A percentile compares a stretch with the other conserved stretches of the same genome.
These are phyloP conservation scores for Penicillium hordei DNA, from an alignment of 2,329 filamentous ascomycete genomes.

Conservation along the genomic window DNA sequence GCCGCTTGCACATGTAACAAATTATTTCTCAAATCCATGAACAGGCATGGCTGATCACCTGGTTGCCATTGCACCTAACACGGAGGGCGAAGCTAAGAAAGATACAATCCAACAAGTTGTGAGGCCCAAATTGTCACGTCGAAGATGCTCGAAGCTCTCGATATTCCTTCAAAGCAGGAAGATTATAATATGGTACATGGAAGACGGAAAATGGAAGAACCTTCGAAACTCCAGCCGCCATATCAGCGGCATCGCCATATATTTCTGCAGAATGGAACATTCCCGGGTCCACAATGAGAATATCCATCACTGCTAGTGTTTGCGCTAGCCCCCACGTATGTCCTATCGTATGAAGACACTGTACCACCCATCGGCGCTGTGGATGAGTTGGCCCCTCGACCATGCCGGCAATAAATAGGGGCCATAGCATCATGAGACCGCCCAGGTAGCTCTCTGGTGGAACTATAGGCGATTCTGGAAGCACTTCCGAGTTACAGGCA, in stretches of 20 bases:
- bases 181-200: neutral
- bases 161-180: neutral
- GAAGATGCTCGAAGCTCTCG: neutral
- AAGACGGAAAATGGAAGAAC: neutral
- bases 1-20: too few relatives aligned
- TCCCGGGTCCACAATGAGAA: neutral
- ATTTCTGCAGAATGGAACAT: neutral
- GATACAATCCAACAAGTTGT: neutral
- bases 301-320: neutral
- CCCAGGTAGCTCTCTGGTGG: neutral
- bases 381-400: neutral
- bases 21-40: too few relatives aligned
- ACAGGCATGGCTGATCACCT: too few relatives aligned
- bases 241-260: neutral
- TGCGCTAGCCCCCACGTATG: neutral
- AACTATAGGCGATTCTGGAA: neutral
- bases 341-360: neutral
- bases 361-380: neutral
- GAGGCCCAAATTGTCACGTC: neutral
- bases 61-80: too few relatives aligned
- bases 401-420: neutral
- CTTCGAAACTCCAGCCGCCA: neutral
- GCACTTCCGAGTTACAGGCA: neutral
- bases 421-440: neutral
- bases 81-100: neutral